Base-by-base conservation (phyloP, 1,139 yeast genomes). In the Yamadazyma dendronema region DNA sequence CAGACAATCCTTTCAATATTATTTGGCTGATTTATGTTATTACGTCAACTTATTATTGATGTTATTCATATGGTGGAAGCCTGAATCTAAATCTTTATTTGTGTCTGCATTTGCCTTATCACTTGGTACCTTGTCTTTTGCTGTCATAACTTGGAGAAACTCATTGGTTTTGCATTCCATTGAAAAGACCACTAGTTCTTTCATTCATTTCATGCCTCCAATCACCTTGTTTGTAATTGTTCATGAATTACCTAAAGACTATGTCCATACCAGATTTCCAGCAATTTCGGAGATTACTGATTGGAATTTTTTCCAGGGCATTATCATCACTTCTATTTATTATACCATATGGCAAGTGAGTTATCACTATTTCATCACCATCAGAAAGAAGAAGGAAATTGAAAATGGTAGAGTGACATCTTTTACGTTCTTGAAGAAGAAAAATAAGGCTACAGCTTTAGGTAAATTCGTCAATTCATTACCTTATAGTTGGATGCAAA, bases 121-220 rank as follows among this genome's bases (percentile, higher is more conserved):
- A 2, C 81, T 84, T 67, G 97, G 97, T 1, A 87, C 97, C 0
- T 64, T 92, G 37, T 78, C 96, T 8, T 90, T 88, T 76, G 97
- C 97, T 0, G 96, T 92, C 14, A 82, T 90, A 28, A 87, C 97
- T 0, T 92, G 98, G 98, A 74, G 96, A 52, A 92, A 92, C 57
- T 89, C 96, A 7, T 71, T 92, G 40, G 97, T 92, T 7, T 70
- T 92, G 34, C 98, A 92, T 55, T 84, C 94, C 13, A 77, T 92
- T 45, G 97, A 90, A 47, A 90, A 92, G 60, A 86, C 92, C n/a
- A 90, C 97, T 2, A 81, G 92, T 12, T 81, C 96, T 4, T 86
- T 88, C 51, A 90, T 92, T 46, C 98, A 92, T 55, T 74, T 92
- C 12, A 76, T 87, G 67, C 98, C 98, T 1, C 96, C 97, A 0